These are phyloP conservation scores for Tripidium arundinaceum DNA, from an alignment of 202 grass and related monocot species.

Conservation along the genomic window DNA sequence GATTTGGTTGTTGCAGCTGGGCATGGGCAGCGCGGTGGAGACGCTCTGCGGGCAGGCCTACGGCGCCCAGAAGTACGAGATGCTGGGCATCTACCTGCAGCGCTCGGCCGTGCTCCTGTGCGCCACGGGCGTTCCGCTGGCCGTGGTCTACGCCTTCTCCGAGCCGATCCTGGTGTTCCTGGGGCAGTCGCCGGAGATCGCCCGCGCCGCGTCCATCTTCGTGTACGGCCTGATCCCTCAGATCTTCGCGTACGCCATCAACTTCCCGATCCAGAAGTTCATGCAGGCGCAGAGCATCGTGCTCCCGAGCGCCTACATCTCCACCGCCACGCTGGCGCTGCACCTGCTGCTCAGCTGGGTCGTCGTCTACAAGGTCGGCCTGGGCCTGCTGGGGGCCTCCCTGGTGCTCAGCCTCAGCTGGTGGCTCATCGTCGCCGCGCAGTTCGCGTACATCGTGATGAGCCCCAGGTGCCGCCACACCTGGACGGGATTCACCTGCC, in stretches of 20 bases:
- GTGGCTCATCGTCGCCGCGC: background rate
- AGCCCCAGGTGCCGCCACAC: constrained; percentile 13
- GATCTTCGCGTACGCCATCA: background rate
- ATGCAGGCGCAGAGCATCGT: background rate
- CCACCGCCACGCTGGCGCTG: background rate
- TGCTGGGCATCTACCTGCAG: constrained; percentile 75
- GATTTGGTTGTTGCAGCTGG: constrained; percentile 38
- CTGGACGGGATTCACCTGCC: constrained; percentile 51
- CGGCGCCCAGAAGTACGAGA: constrained; percentile 63
- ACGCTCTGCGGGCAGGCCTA: constrained; percentile 83
- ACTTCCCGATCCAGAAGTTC: background rate
- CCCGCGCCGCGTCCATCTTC: constrained; percentile 22
- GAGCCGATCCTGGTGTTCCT: constrained; percentile 45
- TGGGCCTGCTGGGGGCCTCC: background rate
- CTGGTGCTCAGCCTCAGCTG: background rate
- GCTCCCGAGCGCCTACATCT: background rate
- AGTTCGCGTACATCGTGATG: background rate
- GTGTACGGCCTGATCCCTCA: background rate
- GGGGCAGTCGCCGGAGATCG: constrained; percentile 52
- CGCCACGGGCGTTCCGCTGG: constrained; percentile 44
- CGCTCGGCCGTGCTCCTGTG: constrained; percentile 57
- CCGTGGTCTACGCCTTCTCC: constrained; percentile 56
- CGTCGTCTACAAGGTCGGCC: background rate
- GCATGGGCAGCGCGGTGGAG: constrained; percentile 70
- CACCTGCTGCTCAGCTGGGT: background rate